Percentiles rank a stretch among this genome's conserved stretches.
phyloP scores from a whole-genome alignment of 2,329 filamentous ascomycete genomes.

The Passalora sequoiae region DNA sequence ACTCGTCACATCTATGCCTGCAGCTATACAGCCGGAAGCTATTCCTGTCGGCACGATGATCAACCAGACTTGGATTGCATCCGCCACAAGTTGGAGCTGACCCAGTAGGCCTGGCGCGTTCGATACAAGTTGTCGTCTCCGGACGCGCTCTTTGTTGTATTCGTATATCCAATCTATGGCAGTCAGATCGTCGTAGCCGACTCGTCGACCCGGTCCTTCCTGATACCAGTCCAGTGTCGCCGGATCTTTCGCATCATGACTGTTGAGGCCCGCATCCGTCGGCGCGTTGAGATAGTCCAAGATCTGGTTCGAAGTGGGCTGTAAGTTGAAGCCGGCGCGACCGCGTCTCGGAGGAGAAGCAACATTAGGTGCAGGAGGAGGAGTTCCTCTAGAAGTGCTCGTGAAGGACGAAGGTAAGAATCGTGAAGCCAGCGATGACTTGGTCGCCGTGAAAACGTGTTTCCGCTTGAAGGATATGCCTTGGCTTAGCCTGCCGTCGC shows the following conservation, averaged over 20 bases:
- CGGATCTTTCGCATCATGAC: slow-evolving; percentile 42
- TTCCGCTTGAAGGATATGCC: slow-evolving; percentile 66
- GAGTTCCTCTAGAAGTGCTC: slow-evolving; percentile 31
- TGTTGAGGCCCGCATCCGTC: slow-evolving; percentile 34
- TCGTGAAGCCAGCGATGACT: slow-evolving; percentile 39
- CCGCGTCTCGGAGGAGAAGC: slow-evolving; percentile 27
- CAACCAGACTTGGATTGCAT: slow-evolving; percentile 87
- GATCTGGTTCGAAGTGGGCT: slow-evolving; percentile 36
- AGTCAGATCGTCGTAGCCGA: slow-evolving; percentile 92
- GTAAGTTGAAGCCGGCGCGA: slow-evolving; percentile 8
- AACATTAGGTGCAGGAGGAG: slow-evolving; percentile 27
- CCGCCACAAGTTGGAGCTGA: slow-evolving; percentile 65
- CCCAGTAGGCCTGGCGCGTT: slow-evolving; percentile 67
- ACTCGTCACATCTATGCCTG: slow-evolving; percentile 80
- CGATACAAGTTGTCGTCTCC: slow-evolving; percentile 69
- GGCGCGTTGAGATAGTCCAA: slow-evolving; percentile 40
- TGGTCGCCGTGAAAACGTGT: slow-evolving; percentile 47
- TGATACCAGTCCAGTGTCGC: slow-evolving; percentile 70
- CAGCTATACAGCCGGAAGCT: slow-evolving; percentile 76
- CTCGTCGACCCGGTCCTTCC: slow-evolving; percentile 80
- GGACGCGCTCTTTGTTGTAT: slow-evolving; percentile 90
- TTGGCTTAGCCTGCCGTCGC: slow-evolving; percentile 18
- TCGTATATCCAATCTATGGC: slow-evolving; percentile 99
- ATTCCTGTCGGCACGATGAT: slow-evolving; percentile 81
- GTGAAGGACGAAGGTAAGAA: slow-evolving; percentile 41